Base-by-base conservation (phyloP, 768 basidiomycete genomes). In the Macrolepiota dolichaula region DNA sequence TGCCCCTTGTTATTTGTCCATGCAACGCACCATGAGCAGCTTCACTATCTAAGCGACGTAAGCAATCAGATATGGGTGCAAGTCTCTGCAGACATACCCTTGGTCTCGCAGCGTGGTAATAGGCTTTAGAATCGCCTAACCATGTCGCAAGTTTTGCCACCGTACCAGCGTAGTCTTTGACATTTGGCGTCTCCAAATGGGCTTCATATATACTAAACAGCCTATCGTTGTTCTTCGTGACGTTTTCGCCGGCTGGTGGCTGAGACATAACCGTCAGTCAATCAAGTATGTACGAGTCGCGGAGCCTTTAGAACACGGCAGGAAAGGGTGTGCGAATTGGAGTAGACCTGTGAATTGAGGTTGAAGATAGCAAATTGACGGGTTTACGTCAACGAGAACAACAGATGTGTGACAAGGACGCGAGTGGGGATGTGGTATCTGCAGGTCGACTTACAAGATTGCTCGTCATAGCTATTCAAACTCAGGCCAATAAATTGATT, bases 31-130 rank as follows among this genome's bases (percentile, higher is more conserved):
- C 73, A 78, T 70, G 24, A 85, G 73, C 47, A 85, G 72, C 37
- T 74, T 75, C 35, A 85, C 57, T 54, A 86, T 85, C 84, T 85
- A 56, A 59, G 60, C 27, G 32, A 35, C 60, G 55, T 66, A 24
- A 62, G 54, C 15, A 55, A 7, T 35, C 4, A 17, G 11, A 19
- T 13, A 29, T 27, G 24, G 40, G 12, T 64, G n/a, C 60, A 40
- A 3, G 51, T 17, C 4, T n/a, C n/a, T n/a, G n/a, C 25, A 51
- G 7, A 66, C 73, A 62, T 61, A 84, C 85, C 71, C 81, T 77
- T 49, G 75, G 77, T 37, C 81, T 77, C 46, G 83, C 85, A 35
- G 63, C 72, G 0, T 68, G 51, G 66, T 86, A 86, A 65, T 86
- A 86, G 1, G 84, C 85, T 63, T 77, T 79, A 44, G 76, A 73